Conservation (phyloP, 352 stramenopile species). For the Lagenidium giganteum region DNA sequence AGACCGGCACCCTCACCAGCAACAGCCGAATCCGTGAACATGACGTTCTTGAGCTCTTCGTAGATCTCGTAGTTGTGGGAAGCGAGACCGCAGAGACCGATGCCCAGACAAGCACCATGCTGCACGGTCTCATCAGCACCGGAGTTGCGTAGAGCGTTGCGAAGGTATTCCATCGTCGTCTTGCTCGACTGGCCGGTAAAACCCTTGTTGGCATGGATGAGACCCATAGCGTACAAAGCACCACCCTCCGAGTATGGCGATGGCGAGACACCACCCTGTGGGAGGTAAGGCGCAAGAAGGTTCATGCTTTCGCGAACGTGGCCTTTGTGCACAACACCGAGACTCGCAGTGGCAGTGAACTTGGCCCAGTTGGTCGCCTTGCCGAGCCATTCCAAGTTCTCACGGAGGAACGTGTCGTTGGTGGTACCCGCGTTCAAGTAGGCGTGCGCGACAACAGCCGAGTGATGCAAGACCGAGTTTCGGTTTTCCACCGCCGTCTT, state of each 20-base stretch:
- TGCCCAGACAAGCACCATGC: constrained; percentile 96
- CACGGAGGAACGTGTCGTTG: constrained; percentile 95
- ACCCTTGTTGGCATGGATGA: constrained; percentile 98
- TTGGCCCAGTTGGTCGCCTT: constrained; percentile 99
- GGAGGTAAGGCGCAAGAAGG: constrained; percentile 97
- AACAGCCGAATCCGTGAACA: constrained; percentile 98
- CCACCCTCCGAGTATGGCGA: constrained; percentile 97
- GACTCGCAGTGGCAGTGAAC: constrained; percentile 96
- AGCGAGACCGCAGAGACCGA: constrained; percentile 94
- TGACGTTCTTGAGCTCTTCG: constrained; percentile 96
- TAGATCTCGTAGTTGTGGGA: constrained; percentile 94
- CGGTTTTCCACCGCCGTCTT: constrained; percentile 92
- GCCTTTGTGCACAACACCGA: constrained; percentile 98
- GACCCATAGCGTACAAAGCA: constrained; percentile 96
- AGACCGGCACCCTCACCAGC: constrained; percentile 96
- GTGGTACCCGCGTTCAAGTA: constrained; percentile 98
- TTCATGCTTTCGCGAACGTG: constrained; percentile 98
- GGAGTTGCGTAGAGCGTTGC: constrained; percentile 77
- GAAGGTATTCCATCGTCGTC: constrained; percentile 82
- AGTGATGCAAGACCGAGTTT: constrained; percentile 97
- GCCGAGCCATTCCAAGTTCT: constrained; percentile 99
- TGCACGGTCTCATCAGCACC: constrained; percentile 96
- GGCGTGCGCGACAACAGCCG: constrained; percentile 94
- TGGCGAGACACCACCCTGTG: constrained; percentile 77
- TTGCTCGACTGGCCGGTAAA: constrained; percentile 81